Evolutionary conservation across 345 rosid species (phyloP).

Genomic region (Pugionium cornutum): DNA sequence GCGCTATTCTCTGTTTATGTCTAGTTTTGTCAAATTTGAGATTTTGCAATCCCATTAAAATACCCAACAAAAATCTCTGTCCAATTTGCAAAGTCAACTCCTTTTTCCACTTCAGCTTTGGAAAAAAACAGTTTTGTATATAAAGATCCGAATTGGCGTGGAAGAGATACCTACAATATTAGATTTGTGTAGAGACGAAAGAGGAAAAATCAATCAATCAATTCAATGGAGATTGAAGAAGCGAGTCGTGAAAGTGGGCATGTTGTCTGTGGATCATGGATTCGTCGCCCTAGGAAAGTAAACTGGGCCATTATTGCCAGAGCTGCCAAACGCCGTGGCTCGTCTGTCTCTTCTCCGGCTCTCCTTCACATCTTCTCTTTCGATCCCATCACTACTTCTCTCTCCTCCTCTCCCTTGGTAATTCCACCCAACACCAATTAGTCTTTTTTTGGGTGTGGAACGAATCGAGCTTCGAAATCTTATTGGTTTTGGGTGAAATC

Average conservation of each 20-base stretch:
- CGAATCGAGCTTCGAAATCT: neutral
- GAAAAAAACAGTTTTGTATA: conserved; percentile 1
- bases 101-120: neutral
- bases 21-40: conserved; percentile 17
- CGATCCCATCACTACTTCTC: conserved; percentile 61
- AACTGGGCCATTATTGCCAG: conserved; percentile 64
- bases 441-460: conserved; percentile 2
- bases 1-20: conserved; percentile 19
- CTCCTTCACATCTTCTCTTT: conserved; percentile 77
- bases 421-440: neutral
- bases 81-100: conserved; percentile 37
- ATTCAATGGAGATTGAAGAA: conserved; percentile 43
- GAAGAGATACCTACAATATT: neutral
- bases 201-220: neutral
- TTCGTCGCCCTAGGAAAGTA: conserved; percentile 77
- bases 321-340: conserved; percentile 52
- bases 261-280: conserved; percentile 89
- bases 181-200: neutral
- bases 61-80: conserved; percentile 27
- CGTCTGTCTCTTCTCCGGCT: conserved; percentile 47
- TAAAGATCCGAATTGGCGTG: conserved; percentile 18
- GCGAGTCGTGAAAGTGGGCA: conserved; percentile 47
- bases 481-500: conserved; percentile 14
- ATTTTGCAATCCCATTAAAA: conserved; percentile 21
- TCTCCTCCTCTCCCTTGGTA: conserved; percentile 81